phyloP scores from a whole-genome alignment of 2,329 filamentous ascomycete genomes.

The Trichoderma koningii region DNA sequence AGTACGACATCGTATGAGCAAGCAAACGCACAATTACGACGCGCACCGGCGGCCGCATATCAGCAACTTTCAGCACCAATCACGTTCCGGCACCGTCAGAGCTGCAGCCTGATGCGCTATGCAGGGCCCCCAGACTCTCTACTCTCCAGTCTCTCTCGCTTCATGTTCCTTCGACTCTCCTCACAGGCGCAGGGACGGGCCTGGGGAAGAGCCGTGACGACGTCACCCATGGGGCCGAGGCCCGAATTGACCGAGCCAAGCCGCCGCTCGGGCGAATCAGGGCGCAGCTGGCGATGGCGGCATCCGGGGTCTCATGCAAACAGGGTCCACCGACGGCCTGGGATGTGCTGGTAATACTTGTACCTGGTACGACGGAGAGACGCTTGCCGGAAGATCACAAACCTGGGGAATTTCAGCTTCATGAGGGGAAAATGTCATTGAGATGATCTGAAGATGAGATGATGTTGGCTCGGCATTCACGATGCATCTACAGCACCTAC shows the following conservation, averaged over 20 bases:
- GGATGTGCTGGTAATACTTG: neutral
- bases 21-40: too few relatives aligned
- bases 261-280: conserved; percentile 13
- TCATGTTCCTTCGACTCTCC: neutral
- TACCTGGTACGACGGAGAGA: neutral
- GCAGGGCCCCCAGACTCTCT: conserved; percentile 16
- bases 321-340: too few relatives aligned
- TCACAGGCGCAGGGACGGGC: neutral
- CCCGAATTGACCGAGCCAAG: conserved; percentile 26
- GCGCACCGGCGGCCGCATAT: too few relatives aligned
- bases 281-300: neutral
- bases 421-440: too few relatives aligned
- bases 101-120: conserved; percentile 6
- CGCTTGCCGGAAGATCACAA: neutral
- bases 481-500: too few relatives aligned
- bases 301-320: conserved; percentile 7
- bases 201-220: conserved; percentile 19
- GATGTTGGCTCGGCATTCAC: too few relatives aligned
- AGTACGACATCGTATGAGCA: too few relatives aligned
- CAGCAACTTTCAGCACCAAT: too few relatives aligned
- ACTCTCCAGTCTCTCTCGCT: neutral
- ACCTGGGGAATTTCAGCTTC: too few relatives aligned
- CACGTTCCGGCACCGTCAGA: neutral
- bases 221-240: conserved; percentile 8
- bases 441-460: too few relatives aligned